phyloP scores from a whole-genome alignment of 345 rosid species.

The Lumnitzera racemosa region DNA sequence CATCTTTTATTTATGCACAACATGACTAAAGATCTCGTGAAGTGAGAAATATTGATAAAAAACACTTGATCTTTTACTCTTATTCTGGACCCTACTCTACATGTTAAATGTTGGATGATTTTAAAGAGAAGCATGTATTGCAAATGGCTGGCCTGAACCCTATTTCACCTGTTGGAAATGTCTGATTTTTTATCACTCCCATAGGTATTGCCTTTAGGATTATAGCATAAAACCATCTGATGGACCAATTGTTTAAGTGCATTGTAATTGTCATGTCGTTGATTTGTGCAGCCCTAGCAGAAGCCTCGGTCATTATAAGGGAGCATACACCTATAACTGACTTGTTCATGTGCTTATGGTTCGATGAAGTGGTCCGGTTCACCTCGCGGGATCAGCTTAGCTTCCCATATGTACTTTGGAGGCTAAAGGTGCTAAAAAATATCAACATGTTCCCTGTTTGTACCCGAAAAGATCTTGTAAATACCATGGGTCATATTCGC shows the following conservation, averaged over 20 bases:
- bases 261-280: conserved; percentile 1
- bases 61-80: too few species aligned
- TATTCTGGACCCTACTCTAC: too few species aligned
- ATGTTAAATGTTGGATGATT: too few species aligned
- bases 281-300: conserved; percentile 59
- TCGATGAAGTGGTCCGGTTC: conserved; percentile 86
- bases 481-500: conserved; percentile 79
- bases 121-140: too few species aligned
- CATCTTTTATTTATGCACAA: background rate
- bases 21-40: background rate
- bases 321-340: conserved; percentile 68
- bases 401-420: conserved; percentile 88
- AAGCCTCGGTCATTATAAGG: conserved; percentile 89
- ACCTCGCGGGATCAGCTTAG: conserved; percentile 94
- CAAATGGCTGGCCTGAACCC: too few species aligned
- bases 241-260: too few species aligned
- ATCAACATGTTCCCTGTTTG: conserved; percentile 86
- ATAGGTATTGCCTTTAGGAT: too few species aligned
- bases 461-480: conserved; percentile 86
- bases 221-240: too few species aligned
- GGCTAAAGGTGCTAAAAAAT: conserved; percentile 58
- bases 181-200: too few species aligned
- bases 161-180: too few species aligned
- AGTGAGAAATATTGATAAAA: too few species aligned
- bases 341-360: conserved; percentile 95